Base-by-base conservation (phyloP, 129 eudicot species). In the Centella asiatica region DNA sequence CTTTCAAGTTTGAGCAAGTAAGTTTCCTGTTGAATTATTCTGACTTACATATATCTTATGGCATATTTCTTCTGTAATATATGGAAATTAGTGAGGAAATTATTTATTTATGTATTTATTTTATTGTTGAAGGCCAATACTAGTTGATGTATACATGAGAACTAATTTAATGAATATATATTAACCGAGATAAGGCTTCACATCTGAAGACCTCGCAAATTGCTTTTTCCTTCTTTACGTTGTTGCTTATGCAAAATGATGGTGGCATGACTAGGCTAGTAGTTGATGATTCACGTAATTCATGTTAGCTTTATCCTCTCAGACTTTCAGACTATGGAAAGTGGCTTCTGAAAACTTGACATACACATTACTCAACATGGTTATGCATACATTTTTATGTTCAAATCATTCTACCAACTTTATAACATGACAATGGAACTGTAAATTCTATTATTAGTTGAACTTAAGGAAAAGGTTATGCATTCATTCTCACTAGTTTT, bases 1-100 rank as follows among this genome's bases (percentile, higher is more conserved):
- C 87, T 17, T 76, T 74, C 76, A 93, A 88, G 80, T 93, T 93
- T 77, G 99, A 93, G 70, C 99, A 93, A 66, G 99, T 93, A 76
- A 72, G 95, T 67, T 66, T 34, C 29, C 36, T 66, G 57, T 29
- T 42, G 5, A 18, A 32, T 61, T 44, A n/a, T 25, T 2, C 36
- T 61, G 47, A 68, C 9, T 57, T 23, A 33, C 50, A 64, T 39
- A 12, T 50, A 22, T 15, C 20, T 57, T 70, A 22, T 69, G 40
- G 46, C 25, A 54, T 57, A 17, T 42, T 42, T 42, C 13, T 36
- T 6, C 42, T 6, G 42, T 36, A 36, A 5, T 13, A 6, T 36
- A 36, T 32, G 17, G n/a, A 56, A 14, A n/a, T 9, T 31, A 31
- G 44, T 29, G 1, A 14, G 25, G 6, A 5, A 11, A 19, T 0